Conservation (phyloP, 345 rosid species). For the Arabidopsis arenosa region DNA sequence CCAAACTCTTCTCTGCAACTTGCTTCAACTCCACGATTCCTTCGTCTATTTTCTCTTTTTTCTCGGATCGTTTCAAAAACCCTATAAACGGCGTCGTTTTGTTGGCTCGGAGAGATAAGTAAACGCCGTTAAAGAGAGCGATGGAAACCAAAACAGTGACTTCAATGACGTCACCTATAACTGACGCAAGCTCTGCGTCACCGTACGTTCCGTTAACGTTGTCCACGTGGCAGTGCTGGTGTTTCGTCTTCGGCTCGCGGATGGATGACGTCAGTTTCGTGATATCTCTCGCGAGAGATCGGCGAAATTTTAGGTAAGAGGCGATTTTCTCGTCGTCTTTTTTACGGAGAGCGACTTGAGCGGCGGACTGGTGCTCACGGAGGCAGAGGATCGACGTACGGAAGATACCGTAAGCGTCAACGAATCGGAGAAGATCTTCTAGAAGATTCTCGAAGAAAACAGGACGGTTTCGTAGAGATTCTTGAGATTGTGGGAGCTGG, state of each 20-base stretch:
- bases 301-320: slow-evolving; percentile 37
- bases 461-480: slow-evolving; percentile 44
- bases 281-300: slow-evolving; percentile 34
- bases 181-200: slow-evolving; percentile 45
- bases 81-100: slow-evolving; percentile 33
- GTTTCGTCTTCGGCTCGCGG: slow-evolving; percentile 36
- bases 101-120: not conserved
- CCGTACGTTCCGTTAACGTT: slow-evolving; percentile 25
- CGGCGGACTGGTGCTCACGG: slow-evolving; percentile 46
- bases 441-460: slow-evolving; percentile 47
- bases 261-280: slow-evolving; percentile 39
- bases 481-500: slow-evolving; percentile 46
- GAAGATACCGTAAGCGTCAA: slow-evolving; percentile 50
- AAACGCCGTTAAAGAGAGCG: slow-evolving; percentile 44
- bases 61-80: slow-evolving; percentile 39
- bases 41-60: slow-evolving; percentile 22
- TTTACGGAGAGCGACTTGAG: slow-evolving; percentile 44
- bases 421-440: slow-evolving; percentile 46
- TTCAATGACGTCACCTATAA: slow-evolving; percentile 40
- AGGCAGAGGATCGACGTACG: slow-evolving; percentile 42
- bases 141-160: slow-evolving; percentile 42
- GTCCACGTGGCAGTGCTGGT: slow-evolving; percentile 28
- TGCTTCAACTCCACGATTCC: slow-evolving; percentile 43
- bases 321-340: slow-evolving; percentile 42
- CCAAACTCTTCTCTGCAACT: slow-evolving; percentile 43